Conservation (phyloP, 2,329 filamentous ascomycete species). For the Exserohilum rostratum region DNA sequence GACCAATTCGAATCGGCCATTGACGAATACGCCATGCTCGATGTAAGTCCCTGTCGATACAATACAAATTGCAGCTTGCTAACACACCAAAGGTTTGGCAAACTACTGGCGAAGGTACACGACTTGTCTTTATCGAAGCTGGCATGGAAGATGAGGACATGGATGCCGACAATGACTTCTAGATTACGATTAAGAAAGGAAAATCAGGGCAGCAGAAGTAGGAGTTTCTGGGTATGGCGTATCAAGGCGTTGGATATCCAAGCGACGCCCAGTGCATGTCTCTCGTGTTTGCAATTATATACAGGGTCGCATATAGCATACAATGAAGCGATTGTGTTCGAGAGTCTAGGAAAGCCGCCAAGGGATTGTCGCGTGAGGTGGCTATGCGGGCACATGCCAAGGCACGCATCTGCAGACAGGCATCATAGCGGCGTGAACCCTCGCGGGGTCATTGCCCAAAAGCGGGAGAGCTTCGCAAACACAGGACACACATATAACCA, state of each 20-base stretch:
- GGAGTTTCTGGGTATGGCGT: slow-evolving; percentile 30
- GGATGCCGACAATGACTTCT: slow-evolving; percentile 48
- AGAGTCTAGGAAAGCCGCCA: neutral
- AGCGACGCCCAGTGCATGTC: slow-evolving; percentile 12
- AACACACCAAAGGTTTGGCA: slow-evolving; percentile 58
- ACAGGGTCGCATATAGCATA: slow-evolving; percentile 3
- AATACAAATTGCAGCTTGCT: slow-evolving; percentile 26
- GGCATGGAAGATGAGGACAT: slow-evolving; percentile 55
- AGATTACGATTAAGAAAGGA: slow-evolving; percentile 17
- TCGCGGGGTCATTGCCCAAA: slow-evolving; percentile 23
- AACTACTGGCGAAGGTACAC: slow-evolving; percentile 60
- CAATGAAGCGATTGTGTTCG: slow-evolving; percentile 10
- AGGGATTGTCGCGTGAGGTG: slow-evolving; percentile 3
- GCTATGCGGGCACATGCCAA: slow-evolving; percentile 17
- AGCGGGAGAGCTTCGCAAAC: slow-evolving; percentile 11
- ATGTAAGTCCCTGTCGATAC: slow-evolving; percentile 67
- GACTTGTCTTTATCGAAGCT: slow-evolving; percentile 61
- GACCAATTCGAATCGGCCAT: slow-evolving; percentile 88
- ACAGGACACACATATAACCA: neutral
- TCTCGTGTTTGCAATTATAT: slow-evolving; percentile 3
- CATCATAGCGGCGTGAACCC: slow-evolving; percentile 18
- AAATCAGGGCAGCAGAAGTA: slow-evolving; percentile 11
- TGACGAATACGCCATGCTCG: slow-evolving; percentile 84
- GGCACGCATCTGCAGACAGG: slow-evolving; percentile 14
- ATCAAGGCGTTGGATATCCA: slow-evolving; percentile 32